Conservation (phyloP, 345 rosid species). For the Citrus maxima region DNA sequence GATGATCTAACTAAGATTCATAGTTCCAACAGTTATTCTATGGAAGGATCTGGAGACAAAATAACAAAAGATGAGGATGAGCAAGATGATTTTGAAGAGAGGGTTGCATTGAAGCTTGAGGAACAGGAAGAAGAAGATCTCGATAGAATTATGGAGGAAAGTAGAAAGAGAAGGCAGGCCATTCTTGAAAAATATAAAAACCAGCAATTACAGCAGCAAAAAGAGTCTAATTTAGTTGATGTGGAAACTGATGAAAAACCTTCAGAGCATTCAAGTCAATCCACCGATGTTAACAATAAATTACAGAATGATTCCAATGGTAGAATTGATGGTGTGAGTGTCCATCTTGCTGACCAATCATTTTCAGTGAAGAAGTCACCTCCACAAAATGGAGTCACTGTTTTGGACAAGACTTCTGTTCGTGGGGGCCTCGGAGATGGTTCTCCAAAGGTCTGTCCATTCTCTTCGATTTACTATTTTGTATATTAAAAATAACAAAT, state of each 20-base stretch:
- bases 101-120: slow-evolving; percentile 50
- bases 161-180: slow-evolving; percentile 81
- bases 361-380: slow-evolving; percentile 60
- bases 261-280: slow-evolving; percentile 26
- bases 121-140: slow-evolving; percentile 86
- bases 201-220: slow-evolving; percentile 48
- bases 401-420: slow-evolving; percentile 37
- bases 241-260: slow-evolving; percentile 27
- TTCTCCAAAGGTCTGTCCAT: slow-evolving; percentile 76
- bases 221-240: slow-evolving; percentile 28
- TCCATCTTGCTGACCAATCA: slow-evolving; percentile 36
- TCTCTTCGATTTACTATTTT: neutral
- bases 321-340: slow-evolving; percentile 32
- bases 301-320: slow-evolving; percentile 18
- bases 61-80: slow-evolving; percentile 46
- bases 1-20: slow-evolving; percentile 26
- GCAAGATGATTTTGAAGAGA: slow-evolving; percentile 64
- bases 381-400: slow-evolving; percentile 37
- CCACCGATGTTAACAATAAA: slow-evolving; percentile 17
- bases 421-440: slow-evolving; percentile 92
- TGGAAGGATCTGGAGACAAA: slow-evolving; percentile 31
- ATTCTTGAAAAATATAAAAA: slow-evolving; percentile 71
- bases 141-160: slow-evolving; percentile 84
- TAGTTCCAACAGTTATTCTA: slow-evolving; percentile 30
- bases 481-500: neutral